These are phyloP conservation scores for Geosmithia putterillii DNA, from an alignment of 2,329 filamentous ascomycete genomes.

Conservation along the genomic window DNA sequence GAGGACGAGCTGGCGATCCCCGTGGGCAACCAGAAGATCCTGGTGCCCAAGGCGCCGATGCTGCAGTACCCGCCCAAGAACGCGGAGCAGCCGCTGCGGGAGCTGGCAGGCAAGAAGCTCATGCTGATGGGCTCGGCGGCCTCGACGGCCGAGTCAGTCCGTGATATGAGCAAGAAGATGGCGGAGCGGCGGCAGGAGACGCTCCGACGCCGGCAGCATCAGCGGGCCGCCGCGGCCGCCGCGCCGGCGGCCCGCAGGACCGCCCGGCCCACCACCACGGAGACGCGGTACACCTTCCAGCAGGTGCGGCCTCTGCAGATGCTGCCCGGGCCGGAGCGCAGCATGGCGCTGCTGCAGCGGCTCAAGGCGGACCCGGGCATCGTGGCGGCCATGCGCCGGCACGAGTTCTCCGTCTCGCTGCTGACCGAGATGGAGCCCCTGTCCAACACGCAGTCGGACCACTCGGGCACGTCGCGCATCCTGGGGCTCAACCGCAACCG, in stretches of 20 bases:
- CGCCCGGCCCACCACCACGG: constrained; percentile 6
- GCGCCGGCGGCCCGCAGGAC: constrained; percentile 5
- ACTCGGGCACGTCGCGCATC: constrained; percentile 62
- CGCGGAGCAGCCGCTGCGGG: constrained; percentile 32
- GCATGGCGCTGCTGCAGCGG: constrained; percentile 58
- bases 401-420: constrained; percentile 73
- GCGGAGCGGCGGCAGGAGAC: constrained; percentile 27
- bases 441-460: constrained; percentile 58
- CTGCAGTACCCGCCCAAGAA: constrained; percentile 54
- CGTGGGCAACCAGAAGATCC: constrained; percentile 52
- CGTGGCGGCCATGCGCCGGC: constrained; percentile 67
- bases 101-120: constrained; percentile 45
- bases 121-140: constrained; percentile 52
- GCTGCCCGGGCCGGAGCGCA: constrained; percentile 64
- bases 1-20: constrained; percentile 46
- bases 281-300: constrained; percentile 62
- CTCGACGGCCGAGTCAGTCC: constrained; percentile 44
- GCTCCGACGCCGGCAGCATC: constrained; percentile 12
- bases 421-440: constrained; percentile 94
- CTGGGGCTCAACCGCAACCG: constrained; percentile 78
- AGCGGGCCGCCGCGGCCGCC: background rate
- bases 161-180: constrained; percentile 32
- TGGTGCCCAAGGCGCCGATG: constrained; percentile 52
- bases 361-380: constrained; percentile 79
- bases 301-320: constrained; percentile 63